Conservation (phyloP, 805 yeast species). For the Saccharomyces jurei region DNA sequence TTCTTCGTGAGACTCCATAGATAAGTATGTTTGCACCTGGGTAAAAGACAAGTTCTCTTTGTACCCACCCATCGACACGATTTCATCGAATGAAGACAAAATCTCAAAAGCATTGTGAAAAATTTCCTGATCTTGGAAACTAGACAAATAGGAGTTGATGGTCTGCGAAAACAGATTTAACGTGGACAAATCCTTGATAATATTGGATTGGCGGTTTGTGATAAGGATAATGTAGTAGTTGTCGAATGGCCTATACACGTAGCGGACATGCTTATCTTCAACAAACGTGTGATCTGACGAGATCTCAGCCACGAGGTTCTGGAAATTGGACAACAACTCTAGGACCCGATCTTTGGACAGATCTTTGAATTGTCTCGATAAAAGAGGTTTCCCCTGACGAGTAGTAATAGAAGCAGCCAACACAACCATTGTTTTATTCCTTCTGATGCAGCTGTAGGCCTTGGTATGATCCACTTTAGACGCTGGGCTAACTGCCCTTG, state of each 20-base stretch:
- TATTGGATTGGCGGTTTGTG: slow-evolving; percentile 85
- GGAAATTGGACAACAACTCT: slow-evolving; percentile 77
- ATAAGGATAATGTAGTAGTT: slow-evolving; percentile 84
- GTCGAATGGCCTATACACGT: slow-evolving; percentile 92
- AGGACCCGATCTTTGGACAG: slow-evolving; percentile 78
- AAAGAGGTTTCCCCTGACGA: slow-evolving; percentile 83
- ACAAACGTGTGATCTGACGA: slow-evolving; percentile 84
- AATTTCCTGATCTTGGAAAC: slow-evolving; percentile 74
- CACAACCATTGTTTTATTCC: slow-evolving; percentile 44
- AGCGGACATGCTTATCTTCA: slow-evolving; percentile 86
- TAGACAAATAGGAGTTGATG: slow-evolving; percentile 62
- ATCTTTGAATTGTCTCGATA: slow-evolving; percentile 88
- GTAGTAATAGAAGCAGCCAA: slow-evolving; percentile 93
- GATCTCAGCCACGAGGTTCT: slow-evolving; percentile 61
- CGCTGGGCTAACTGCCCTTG: neutral
- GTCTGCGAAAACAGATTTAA: slow-evolving; percentile 78
- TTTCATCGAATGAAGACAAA: slow-evolving; percentile 88
- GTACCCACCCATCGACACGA: slow-evolving; percentile 84
- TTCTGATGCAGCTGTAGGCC: neutral
- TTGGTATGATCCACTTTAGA: neutral
- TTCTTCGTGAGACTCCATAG: slow-evolving; percentile 98
- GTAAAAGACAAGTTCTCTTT: slow-evolving; percentile 74
- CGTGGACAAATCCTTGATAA: slow-evolving; percentile 89
- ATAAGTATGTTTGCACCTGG: slow-evolving; percentile 83
- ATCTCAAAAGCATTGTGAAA: slow-evolving; percentile 81